These are phyloP conservation scores for Chrysosphaeria jannelii DNA, from an alignment of 2,329 filamentous ascomycete genomes.

Conservation along the genomic window DNA sequence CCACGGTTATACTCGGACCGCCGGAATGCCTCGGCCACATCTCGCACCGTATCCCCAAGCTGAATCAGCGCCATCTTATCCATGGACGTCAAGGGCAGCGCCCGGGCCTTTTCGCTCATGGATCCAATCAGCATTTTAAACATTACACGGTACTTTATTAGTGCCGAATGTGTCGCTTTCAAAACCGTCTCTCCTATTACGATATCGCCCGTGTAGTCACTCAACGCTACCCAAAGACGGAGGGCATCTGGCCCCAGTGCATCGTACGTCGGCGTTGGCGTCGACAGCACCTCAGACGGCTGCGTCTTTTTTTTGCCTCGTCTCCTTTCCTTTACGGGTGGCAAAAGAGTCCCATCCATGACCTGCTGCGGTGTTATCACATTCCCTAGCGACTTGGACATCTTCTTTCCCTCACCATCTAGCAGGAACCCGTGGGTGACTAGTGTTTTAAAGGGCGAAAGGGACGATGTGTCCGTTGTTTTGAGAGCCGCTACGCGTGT, in stretches of 20 bases:
- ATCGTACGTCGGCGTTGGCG: slow-evolving; percentile 19
- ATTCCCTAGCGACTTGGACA: slow-evolving; percentile 94
- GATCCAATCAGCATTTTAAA: slow-evolving; percentile 75
- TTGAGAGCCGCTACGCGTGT: slow-evolving; percentile 44
- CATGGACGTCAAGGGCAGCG: slow-evolving; percentile 21
- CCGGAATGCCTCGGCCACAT: slow-evolving; percentile 33
- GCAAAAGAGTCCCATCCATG: slow-evolving; percentile 54
- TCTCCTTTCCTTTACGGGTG: slow-evolving; percentile 30
- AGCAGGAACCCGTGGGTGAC: slow-evolving; percentile 90
- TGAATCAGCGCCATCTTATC: slow-evolving; percentile 57
- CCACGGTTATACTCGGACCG: slow-evolving; percentile 63
- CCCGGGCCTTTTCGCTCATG: no score
- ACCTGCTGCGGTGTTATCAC: slow-evolving; percentile 55
- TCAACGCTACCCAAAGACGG: slow-evolving; percentile 70
- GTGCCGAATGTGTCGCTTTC: slow-evolving; percentile 38
- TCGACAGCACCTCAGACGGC: slow-evolving; percentile 3
- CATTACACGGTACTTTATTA: slow-evolving; percentile 70
- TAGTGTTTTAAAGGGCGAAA: slow-evolving; percentile 56
- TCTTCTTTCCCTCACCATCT: slow-evolving; percentile 74
- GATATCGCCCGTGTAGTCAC: slow-evolving; percentile 74
- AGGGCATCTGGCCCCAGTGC: slow-evolving; percentile 63
- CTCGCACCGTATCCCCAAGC: slow-evolving; percentile 30
- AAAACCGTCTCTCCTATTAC: slow-evolving; percentile 53
- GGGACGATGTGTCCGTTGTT: slow-evolving; percentile 1
- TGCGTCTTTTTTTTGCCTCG: slow-evolving; percentile 10